These are phyloP conservation scores for Kandelia obovata DNA, from an alignment of 345 rosid species.

Conservation along the genomic window DNA sequence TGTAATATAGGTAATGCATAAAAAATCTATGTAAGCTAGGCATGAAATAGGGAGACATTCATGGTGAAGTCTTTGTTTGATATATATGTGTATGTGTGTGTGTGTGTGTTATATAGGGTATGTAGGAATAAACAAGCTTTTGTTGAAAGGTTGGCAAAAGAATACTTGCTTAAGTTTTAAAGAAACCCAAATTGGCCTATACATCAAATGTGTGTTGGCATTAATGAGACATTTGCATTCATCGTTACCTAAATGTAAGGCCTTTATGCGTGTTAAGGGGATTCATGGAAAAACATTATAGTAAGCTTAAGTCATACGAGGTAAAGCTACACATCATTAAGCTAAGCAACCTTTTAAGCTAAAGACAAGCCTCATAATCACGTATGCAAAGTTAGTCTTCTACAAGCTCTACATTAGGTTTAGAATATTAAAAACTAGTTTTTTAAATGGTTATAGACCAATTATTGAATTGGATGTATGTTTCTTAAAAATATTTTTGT, in stretches of 20 bases:
- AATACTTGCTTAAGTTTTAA: neutral
- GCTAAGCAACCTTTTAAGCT: too few species aligned
- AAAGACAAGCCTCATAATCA: too few species aligned
- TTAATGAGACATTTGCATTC: neutral
- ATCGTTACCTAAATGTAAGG: too few species aligned
- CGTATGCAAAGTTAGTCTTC: neutral
- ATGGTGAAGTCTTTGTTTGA: too few species aligned
- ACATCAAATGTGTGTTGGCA: neutral
- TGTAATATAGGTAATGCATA: too few species aligned
- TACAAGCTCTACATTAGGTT: neutral
- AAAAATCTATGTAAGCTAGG: too few species aligned
- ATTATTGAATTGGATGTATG: neutral
- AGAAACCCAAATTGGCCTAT: neutral
- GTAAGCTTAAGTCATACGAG: too few species aligned
- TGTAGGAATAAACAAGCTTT: neutral
- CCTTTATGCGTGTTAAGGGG: rapidly evolving
- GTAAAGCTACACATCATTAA: too few species aligned
- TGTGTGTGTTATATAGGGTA: neutral
- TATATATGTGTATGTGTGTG: too few species aligned
- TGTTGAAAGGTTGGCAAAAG: too few species aligned
- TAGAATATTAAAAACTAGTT: neutral
- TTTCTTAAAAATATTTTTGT: neutral
- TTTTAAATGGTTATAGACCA: neutral
- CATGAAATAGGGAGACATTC: too few species aligned
- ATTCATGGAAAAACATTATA: too few species aligned